Base-by-base conservation (phyloP, 2,329 filamentous ascomycete species). In the Sporothrix globosa region DNA sequence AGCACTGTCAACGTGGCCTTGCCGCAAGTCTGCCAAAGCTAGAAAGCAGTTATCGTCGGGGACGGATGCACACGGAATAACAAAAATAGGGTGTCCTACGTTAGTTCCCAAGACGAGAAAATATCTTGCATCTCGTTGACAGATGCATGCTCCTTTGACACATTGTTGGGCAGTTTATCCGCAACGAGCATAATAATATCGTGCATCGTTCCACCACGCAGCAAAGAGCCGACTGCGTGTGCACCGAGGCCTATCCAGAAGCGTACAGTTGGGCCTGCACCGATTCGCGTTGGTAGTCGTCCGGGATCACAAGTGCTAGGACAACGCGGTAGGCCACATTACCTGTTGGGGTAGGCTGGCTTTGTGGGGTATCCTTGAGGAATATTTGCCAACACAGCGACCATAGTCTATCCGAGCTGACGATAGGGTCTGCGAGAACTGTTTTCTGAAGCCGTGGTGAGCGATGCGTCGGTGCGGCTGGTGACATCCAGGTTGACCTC, bases 271-370 rank as follows among this genome's bases (percentile, higher is more conserved):
- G n/a, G n/a, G n/a, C n/a, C 11, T 70, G 73, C 24, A 78, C 74
- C 34, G 76, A 72, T n/a, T n/a, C n/a, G n/a, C n/a, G n/a, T n/a
- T n/a, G n/a, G n/a, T n/a, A n/a, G n/a, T n/a, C n/a, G n/a, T 69
- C 56, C 13, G 67, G 6, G 0, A 79, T 69, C 50, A 76, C 72
- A 34, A 67, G 72, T 2, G 76, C 74, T 1, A 79, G 73, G 9
- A 78, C 67, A 21, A 79, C 77, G 9, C 78, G 75, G 74, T 79
- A 79, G 17, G 77, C 77, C 24, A 79, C 74, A 61, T 79, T 77
- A 19, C 78, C 77, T 2, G 77, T 79, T 53, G 76, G 76, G 17
- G 71, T 69, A 1, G 74, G 73, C 21, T 44, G 68, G 53, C 53
- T 75, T 75, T 3, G 72, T 73, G 46, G 6, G 4, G 46, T 46